Evolutionary conservation across 805 yeast species (phyloP), one percentile per base, ranked within the genome.

Genomic region (Barnettozyma salicaria): DNA sequence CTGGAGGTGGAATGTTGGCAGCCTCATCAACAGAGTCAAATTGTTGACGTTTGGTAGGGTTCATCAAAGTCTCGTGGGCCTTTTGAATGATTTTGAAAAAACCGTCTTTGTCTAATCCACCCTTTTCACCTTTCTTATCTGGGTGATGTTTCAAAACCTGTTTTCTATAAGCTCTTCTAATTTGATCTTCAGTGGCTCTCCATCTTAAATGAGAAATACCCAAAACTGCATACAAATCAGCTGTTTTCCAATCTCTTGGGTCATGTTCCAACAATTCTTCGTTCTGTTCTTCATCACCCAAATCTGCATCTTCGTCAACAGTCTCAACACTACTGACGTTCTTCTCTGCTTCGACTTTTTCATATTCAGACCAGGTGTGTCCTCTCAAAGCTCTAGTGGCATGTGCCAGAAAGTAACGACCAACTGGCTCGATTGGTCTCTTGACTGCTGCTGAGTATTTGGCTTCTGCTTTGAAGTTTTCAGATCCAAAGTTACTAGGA

Each of bases 321-420:
- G 34, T 17, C 24, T 84, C 95, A 44, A 77, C 76, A 40, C 65
- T 64, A 53, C 74, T 72, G 55, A 84, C 95, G 63, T 85, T 85
- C 65, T 77, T 79, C 59, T 81, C 94, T 43, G 96, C 96, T 72
- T 89, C 94, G 50, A 88, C 68, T 61, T 83, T 80, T 68, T 92
- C 98, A 58, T 76, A 92, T 67, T 92, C 97, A 39, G 97, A 87
- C 96, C 97, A 92, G 34, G 97, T 87, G 68, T 95, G 96, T 61
- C 96, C 96, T 67, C 96, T 80, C 53, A 89, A 72, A 37, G 94
- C 76, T 72, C 98, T 84, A 50, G 95, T 79, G 41, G 97, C 97
- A 58, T 92, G 98, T 36, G 96, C 96, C 53, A 92, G 70, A 69
- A 89, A 92, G 60, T 76, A 84, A 45, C 94, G 90, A 40, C 98